Conservation (phyloP, 2,329 filamentous ascomycete genomes). For the Xylaria sp. region DNA sequence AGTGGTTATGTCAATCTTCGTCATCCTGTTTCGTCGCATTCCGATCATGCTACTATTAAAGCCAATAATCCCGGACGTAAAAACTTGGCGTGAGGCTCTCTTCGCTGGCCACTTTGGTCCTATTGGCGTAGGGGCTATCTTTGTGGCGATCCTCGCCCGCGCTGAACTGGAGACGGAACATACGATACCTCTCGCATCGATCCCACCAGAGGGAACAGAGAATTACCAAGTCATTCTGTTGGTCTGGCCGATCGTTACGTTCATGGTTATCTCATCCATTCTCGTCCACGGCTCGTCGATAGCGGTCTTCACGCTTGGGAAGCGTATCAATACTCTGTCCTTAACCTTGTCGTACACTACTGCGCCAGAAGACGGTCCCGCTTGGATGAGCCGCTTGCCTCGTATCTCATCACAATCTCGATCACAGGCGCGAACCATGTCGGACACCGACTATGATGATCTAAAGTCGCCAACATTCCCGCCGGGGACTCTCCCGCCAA, state of each 20-base stretch:
- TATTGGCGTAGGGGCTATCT: slow-evolving; percentile 96
- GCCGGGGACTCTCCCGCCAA: slow-evolving; percentile 76
- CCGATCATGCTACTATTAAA: slow-evolving; percentile 94
- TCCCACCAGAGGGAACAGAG: slow-evolving; percentile 65
- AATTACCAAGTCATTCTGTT: slow-evolving; percentile 79
- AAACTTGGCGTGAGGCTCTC: slow-evolving; percentile 96
- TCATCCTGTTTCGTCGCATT: slow-evolving; percentile 94
- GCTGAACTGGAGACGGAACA: slow-evolving; percentile 85
- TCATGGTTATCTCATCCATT: slow-evolving; percentile 94
- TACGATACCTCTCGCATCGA: slow-evolving; percentile 75
- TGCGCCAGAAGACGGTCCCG: slow-evolving; percentile 85
- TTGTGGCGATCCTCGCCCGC: slow-evolving; percentile 89
- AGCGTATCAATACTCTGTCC: slow-evolving; percentile 95
- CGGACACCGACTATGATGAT: slow-evolving; percentile 76
- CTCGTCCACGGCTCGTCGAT: slow-evolving; percentile 97
- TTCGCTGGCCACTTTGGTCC: slow-evolving; percentile 98
- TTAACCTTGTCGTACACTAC: slow-evolving; percentile 96
- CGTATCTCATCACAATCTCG: slow-evolving; percentile 73
- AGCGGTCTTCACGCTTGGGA: slow-evolving; percentile 96
- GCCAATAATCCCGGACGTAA: slow-evolving; percentile 93
- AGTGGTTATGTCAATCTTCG: slow-evolving; percentile 91
- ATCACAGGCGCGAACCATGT: slow-evolving; percentile 86
- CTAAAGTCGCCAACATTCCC: slow-evolving; percentile 69
- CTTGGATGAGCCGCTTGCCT: slow-evolving; percentile 95
- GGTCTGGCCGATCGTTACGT: slow-evolving; percentile 96